Percentiles rank a stretch among this genome's conserved stretches.
phyloP scores from a whole-genome alignment of 257 asterid species.

The Penstemon davidsonii region DNA sequence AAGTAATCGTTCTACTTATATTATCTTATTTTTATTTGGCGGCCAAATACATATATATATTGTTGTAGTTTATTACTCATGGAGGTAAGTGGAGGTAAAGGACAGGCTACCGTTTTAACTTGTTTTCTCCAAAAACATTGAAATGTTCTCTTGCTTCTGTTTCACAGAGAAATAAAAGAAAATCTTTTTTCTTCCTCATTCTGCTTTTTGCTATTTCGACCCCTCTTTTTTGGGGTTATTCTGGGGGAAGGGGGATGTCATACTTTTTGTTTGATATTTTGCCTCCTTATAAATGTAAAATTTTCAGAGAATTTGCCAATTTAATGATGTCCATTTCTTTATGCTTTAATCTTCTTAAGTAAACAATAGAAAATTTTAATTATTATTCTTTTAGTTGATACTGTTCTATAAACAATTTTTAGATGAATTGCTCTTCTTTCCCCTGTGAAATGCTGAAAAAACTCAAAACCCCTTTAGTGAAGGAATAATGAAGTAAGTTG shows the following conservation, averaged over 20 bases:
- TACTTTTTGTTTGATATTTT: background rate
- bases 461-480: background rate
- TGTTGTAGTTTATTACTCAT: background rate
- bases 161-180: background rate
- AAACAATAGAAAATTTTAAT: no score
- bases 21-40: constrained; percentile 1
- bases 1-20: constrained; percentile 5
- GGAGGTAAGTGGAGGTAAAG: background rate
- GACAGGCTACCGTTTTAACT: background rate
- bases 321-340: background rate
- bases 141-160: background rate
- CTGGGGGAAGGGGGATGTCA: background rate
- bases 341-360: no score
- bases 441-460: background rate
- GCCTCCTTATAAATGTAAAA: background rate
- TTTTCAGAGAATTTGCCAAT: background rate
- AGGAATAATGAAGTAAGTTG: background rate
- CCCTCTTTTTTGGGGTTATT: background rate
- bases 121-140: background rate
- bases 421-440: background rate
- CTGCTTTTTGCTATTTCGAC: constrained; percentile 1
- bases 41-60: background rate
- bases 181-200: background rate
- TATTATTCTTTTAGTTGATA: no score
- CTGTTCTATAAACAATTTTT: background rate